Evolutionary conservation across 768 basidiomycete species (phyloP), one percentile per base, ranked within the genome.

Genomic region (Cyclocybe aegerita): DNA sequence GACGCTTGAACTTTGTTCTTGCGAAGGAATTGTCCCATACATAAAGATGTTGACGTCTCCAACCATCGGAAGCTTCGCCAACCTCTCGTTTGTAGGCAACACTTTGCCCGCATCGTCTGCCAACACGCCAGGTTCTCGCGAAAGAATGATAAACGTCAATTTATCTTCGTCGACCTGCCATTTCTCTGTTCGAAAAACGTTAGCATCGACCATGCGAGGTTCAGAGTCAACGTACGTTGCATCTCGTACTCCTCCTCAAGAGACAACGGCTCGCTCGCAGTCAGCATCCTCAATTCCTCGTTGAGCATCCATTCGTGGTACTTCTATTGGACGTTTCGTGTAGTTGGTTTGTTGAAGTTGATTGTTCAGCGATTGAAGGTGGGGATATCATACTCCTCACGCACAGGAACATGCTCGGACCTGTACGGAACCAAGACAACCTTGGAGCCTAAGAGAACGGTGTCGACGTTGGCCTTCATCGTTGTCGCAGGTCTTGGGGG

Each of bases 11-110:
- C 44, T 50, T 8, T 40, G 32, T 47, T 43, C 14, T 8, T 33
- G 42, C 29, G 10, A 30, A 32, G 64, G 61, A 15, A 66, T 65
- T 12, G 64, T 56, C 40, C 84, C 83, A 40, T 87, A 86, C 38
- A 96, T 68, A 65, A 97, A 97, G 23, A 97, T 68, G 65, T 97
- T 97, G 33, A 93, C 93, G 63, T 98, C 95, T 31, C 95, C 95
- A 14, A 95, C 71, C 93, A 96, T 94, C 8, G 76, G 79, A 12
- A 75, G 65, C 0, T 59, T 35, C 9, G 44, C 35, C 3, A 80
- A 53, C 7, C 52, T 74, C 61, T 63, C 67, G 59, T 72, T 67
- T 59, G 51, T 55, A 50, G 73, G 64, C 43, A 62, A 29, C 45
- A 71, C 39, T 7, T 54, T 36, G 7, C 31, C 15, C 8, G 48